A percentile compares a stretch with the other conserved stretches of the same genome.
phyloP scores from a whole-genome alignment of 2,329 filamentous ascomycete genomes.

The Colletotrichum magnum region DNA sequence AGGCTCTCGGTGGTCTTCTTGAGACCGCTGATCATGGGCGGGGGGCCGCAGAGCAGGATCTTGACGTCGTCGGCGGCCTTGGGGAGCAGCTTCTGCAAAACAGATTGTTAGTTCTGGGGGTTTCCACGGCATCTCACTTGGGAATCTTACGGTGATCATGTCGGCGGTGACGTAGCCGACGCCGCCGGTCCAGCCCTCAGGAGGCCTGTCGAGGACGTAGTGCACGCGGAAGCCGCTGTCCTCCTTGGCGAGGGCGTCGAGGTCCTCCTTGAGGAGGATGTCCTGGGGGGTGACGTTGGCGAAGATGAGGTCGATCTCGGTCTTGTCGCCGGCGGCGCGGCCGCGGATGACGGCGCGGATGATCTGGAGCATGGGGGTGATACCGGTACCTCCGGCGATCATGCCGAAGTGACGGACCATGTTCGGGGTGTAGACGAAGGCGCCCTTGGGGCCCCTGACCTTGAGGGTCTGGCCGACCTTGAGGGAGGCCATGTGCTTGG shows the following conservation, averaged over 20 bases:
- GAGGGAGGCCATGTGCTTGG: constrained; percentile 88
- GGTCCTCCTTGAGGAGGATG: constrained; percentile 92
- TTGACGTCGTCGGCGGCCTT: constrained; percentile 90
- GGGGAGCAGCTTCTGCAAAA: constrained; percentile 79
- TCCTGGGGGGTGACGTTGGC: constrained; percentile 96
- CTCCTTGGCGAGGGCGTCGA: constrained; percentile 82
- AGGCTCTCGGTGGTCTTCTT: constrained; percentile 95
- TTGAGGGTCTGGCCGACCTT: constrained; percentile 89
- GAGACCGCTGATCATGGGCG: constrained; percentile 95
- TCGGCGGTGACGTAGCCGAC: constrained; percentile 96
- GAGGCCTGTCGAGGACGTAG: constrained; percentile 97
- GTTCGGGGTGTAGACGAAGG: constrained; percentile 97
- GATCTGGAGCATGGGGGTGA: constrained; percentile 98
- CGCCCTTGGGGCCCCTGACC: constrained; percentile 94
- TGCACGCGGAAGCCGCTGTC: constrained; percentile 88
- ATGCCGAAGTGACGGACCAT: constrained; percentile 98
- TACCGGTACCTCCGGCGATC: constrained; percentile 97
- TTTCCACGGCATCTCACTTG: background rate
- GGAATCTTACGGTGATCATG: constrained; percentile 84
- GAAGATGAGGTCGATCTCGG: constrained; percentile 94
- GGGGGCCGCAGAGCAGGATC: constrained; percentile 93
- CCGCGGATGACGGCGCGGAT: constrained; percentile 91
- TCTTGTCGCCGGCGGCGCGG: constrained; percentile 83
- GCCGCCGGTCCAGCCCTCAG: constrained; percentile 90
- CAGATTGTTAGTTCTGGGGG: constrained; percentile 48